Evolutionary conservation across 768 basidiomycete species (phyloP), one percentile per base, ranked within the genome.

Genomic region (Russula emetica): DNA sequence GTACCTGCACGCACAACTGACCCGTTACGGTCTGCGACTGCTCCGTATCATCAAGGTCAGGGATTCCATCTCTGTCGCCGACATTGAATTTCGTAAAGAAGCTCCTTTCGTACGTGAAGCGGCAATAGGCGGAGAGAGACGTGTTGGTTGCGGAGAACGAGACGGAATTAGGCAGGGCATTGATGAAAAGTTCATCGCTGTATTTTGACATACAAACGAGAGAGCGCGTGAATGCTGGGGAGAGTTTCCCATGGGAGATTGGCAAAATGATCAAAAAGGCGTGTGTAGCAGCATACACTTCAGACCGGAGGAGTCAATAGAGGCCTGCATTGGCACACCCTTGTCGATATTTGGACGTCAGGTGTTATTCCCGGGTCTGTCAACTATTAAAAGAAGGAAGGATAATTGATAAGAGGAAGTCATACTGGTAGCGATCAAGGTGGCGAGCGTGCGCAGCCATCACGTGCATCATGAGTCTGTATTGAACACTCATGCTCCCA

Each of bases 51-150:
- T 73, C 70, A 38, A 66, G 47, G 63, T 69, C 59, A 55, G 67
- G 47, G 7, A 57, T 20, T 66, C 59, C 50, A n/a, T 61, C 40
- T 65, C 69, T 55, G 51, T 52, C 38, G 58, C 72, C 77, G 13
- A 88, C 73, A 44, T 71, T 78, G 68, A 88, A 93, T 62, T 80
- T 84, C 28, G 83, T 83, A 72, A 94, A 94, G 75, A 90, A 92
- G 42, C 79, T 75, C 45, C 77, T 81, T 10, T 78, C 77, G 67
- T 87, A 90, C 71, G 82, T 85, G 77, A 93, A 87, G 16, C 88
- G 83, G 73, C 85, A 88, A 70, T 89, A 93, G 13, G 92, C 91
- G 44, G 92, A 88, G 70, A 86, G 83, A 5, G 91, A 86, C 3
- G 87, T 85, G 74, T 93, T 94, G 26, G 88, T 90, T 2, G 86